Conservation (phyloP, 805 yeast species). For the Candida nitratophila region DNA sequence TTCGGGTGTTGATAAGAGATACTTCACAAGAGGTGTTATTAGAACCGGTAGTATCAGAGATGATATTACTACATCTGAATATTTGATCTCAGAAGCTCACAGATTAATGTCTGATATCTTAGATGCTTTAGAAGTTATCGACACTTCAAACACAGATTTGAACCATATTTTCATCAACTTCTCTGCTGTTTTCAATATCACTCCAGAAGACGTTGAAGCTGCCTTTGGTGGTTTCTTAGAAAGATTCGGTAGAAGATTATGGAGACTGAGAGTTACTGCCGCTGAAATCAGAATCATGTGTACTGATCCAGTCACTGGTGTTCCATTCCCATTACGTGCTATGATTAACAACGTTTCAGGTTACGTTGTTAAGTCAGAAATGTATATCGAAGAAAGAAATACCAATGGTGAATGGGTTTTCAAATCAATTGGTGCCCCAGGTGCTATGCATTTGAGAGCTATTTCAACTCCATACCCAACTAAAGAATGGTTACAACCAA, state of each 20-base stretch:
- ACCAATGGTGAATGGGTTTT: constrained; percentile 94
- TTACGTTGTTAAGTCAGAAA: constrained; percentile 91
- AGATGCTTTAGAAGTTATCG: constrained; percentile 91
- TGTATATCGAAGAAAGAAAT: constrained; percentile 91
- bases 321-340: constrained; percentile 94
- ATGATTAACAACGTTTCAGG: constrained; percentile 95
- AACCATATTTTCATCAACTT: constrained; percentile 97
- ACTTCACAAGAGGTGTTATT: constrained; percentile 94
- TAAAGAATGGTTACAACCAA: constrained; percentile 96
- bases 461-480: constrained; percentile 96
- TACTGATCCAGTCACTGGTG: constrained; percentile 79
- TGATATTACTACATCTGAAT: constrained; percentile 88
- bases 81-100: constrained; percentile 92
- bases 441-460: constrained; percentile 95
- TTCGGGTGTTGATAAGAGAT: constrained; percentile 81
- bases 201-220: constrained; percentile 93
- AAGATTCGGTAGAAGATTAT: constrained; percentile 92
- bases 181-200: constrained; percentile 89
- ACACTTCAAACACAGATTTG: constrained; percentile 90
- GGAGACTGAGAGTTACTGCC: constrained; percentile 94
- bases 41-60: constrained; percentile 94
- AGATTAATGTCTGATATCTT: constrained; percentile 92
- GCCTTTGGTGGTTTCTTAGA: constrained; percentile 98
- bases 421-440: constrained; percentile 91
- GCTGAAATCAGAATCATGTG: constrained; percentile 97